Evolutionary conservation across 106 monocot genomes (phyloP).

Genomic region (Vanilla planifolia): DNA sequence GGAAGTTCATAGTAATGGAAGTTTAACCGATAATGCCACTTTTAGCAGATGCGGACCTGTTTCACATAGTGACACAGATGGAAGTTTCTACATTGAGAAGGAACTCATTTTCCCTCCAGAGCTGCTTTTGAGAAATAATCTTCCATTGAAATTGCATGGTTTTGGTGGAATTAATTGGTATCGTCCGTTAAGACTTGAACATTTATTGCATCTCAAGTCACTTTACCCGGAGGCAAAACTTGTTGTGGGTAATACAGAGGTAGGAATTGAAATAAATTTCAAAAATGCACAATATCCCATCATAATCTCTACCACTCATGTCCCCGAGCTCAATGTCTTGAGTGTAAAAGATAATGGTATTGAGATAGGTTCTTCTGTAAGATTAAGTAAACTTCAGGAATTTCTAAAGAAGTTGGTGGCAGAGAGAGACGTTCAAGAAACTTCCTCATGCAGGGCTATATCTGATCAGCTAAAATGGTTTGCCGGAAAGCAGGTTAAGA

Average conservation of each 20-base stretch:
- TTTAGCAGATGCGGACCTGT: constrained; percentile 17
- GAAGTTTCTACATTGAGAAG: constrained; percentile 60
- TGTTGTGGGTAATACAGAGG: constrained; percentile 88
- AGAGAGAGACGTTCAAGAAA: constrained; percentile 49
- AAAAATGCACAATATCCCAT: constrained; percentile 70
- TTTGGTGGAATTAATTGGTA: constrained; percentile 81
- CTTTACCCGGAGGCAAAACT: constrained; percentile 73
- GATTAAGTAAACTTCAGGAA: constrained; percentile 72
- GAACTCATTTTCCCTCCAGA: constrained; percentile 98
- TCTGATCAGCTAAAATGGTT: constrained; percentile 90
- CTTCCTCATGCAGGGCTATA: constrained; percentile 78
- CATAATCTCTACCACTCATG: constrained; percentile 59
- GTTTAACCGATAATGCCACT: constrained; percentile 3
- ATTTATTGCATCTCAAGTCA: constrained; percentile 66
- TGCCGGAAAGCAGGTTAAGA: constrained; percentile 93
- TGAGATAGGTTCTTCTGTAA: constrained; percentile 88
- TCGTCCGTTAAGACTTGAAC: constrained; percentile 60
- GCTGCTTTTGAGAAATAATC: constrained; percentile 50
- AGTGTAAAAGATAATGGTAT: constrained; percentile 54
- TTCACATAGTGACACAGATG: constrained; percentile 67
- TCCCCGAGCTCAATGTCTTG: constrained; percentile 73
- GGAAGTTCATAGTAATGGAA: constrained; percentile 11
- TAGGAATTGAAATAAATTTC: constrained; percentile 87
- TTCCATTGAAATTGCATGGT: constrained; percentile 61
- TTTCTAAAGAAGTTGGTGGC: constrained; percentile 37